These are phyloP conservation scores for Termitomyces eurrhizus DNA, from an alignment of 768 basidiomycete species.

Conservation along the genomic window DNA sequence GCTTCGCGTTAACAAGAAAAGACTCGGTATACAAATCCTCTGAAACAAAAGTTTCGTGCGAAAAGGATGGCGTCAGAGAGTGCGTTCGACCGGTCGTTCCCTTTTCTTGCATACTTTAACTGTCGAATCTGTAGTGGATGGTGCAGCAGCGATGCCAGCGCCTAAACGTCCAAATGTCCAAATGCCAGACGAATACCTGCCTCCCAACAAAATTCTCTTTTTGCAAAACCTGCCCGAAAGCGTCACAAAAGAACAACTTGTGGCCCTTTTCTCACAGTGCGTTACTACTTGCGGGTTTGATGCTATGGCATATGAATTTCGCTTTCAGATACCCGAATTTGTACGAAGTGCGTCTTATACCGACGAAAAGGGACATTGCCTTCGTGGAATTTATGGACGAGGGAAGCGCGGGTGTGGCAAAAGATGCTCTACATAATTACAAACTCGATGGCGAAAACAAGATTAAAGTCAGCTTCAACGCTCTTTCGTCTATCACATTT, in stretches of 20 bases:
- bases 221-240: constrained; percentile 93
- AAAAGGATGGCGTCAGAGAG: constrained; percentile 82
- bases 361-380: constrained; percentile 95
- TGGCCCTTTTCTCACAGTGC: constrained; percentile 87
- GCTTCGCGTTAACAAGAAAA: constrained; percentile 40
- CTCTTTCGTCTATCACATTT: neutral
- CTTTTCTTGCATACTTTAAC: constrained; percentile 7
- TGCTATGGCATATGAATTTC: neutral
- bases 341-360: constrained; percentile 97
- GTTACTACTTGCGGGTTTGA: neutral
- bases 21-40: constrained; percentile 85
- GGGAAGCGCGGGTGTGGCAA: constrained; percentile 82
- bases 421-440: constrained; percentile 96
- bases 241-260: constrained; percentile 90
- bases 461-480: constrained; percentile 70
- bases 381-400: constrained; percentile 99
- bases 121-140: constrained; percentile 50
- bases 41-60: constrained; percentile 80
- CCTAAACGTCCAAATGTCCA: constrained; percentile 83
- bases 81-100: constrained; percentile 29
- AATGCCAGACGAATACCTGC: constrained; percentile 99
- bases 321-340: constrained; percentile 81
- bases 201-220: constrained; percentile 99
- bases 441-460: constrained; percentile 97
- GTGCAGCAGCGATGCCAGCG: constrained; percentile 58